Evolutionary conservation across 2,329 filamentous ascomycete species (phyloP).

Genomic region (Botryotinia calthae): DNA sequence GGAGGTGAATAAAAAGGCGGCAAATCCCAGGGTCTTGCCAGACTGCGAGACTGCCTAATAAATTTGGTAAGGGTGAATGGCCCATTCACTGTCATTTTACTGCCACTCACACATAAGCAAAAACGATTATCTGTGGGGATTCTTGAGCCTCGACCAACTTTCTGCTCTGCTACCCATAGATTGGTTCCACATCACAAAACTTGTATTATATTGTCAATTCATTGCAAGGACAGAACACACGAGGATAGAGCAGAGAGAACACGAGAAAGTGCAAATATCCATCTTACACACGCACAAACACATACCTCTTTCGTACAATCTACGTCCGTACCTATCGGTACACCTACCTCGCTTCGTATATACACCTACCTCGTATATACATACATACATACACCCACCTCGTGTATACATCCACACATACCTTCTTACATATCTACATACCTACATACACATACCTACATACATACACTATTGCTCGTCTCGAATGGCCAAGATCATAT

Average conservation of each 20-base stretch:
- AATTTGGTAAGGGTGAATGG: not conserved
- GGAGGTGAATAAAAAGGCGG: slow-evolving; percentile 8
- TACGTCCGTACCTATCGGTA: not conserved
- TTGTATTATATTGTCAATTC: not conserved
- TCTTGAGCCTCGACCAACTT: not conserved
- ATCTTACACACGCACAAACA: not conserved
- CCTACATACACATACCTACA: too few relatives aligned
- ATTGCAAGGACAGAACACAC: not conserved
- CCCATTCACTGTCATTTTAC: not conserved
- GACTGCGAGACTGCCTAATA: not conserved
- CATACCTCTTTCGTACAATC: too few relatives aligned
- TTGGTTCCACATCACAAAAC: not conserved
- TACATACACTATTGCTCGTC: not conserved
- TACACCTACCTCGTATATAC: too few relatives aligned
- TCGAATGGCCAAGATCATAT: not conserved
- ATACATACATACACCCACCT: too few relatives aligned
- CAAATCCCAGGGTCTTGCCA: not conserved
- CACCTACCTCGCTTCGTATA: not conserved
- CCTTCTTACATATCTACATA: not conserved
- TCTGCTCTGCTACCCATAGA: not conserved
- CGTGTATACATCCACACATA: not conserved
- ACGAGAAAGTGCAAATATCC: not conserved
- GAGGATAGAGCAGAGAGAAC: not conserved
- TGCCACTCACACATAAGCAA: not conserved
- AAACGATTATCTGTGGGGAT: slow-evolving; percentile 1